Conservation (phyloP, 2,329 filamentous ascomycete species). For the Alternaria postmessia region DNA sequence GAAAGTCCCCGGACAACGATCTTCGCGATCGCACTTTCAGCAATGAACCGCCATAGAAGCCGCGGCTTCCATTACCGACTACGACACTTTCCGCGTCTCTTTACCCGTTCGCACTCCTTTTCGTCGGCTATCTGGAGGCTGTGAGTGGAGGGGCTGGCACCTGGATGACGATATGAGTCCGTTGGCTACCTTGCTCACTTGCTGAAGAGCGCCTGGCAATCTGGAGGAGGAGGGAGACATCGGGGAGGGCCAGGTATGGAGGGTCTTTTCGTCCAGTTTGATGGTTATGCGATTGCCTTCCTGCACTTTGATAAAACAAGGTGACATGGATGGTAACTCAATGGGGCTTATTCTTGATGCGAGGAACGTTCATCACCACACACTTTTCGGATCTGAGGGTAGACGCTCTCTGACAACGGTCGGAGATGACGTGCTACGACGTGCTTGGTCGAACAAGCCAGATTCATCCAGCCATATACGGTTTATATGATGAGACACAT, state of each 20-base stretch:
- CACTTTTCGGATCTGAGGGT: conserved; percentile 55
- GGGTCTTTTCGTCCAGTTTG: conserved; percentile 84
- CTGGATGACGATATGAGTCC: conserved; percentile 94
- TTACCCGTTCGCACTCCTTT: conserved; percentile 63
- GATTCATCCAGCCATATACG: conserved; percentile 56
- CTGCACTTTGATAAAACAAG: conserved; percentile 47
- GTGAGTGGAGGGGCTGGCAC: conserved; percentile 55
- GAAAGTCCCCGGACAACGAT: conserved; percentile 99
- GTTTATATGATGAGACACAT: conserved; percentile 85
- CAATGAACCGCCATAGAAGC: conserved; percentile 99
- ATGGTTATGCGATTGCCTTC: conserved; percentile 96
- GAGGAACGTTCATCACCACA: conserved; percentile 72
- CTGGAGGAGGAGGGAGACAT: conserved; percentile 44
- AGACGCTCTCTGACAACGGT: conserved; percentile 37
- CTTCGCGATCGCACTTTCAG: conserved; percentile 69
- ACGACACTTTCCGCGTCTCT: conserved; percentile 56
- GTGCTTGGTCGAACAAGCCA: conserved; percentile 74
- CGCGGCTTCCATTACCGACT: conserved; percentile 71
- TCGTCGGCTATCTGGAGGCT: conserved; percentile 27
- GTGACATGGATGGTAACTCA: conserved; percentile 80
- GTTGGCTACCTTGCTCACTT: conserved; percentile 54
- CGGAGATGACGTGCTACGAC: conserved; percentile 38
- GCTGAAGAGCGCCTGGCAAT: conserved; percentile 27
- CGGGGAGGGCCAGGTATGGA: conserved; percentile 44
- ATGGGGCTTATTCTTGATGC: conserved; percentile 99